A percentile compares a stretch with the other conserved stretches of the same genome.
Conservation (phyloP, 768 basidiomycete species). For the Panus rudis region DNA sequence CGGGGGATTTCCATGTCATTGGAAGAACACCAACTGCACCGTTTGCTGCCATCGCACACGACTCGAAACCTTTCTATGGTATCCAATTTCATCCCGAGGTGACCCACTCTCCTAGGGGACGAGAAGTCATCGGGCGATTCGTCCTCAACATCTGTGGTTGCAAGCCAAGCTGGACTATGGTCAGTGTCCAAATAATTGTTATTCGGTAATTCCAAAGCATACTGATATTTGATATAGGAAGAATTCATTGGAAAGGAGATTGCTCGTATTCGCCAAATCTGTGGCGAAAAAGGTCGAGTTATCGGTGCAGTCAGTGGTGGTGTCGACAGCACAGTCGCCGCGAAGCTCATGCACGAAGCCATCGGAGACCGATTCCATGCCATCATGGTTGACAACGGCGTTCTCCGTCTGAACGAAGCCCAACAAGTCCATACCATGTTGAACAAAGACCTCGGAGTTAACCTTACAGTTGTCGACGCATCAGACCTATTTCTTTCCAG, state of each 20-base stretch:
- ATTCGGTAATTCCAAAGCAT: not conserved
- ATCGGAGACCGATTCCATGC: conserved; percentile 99
- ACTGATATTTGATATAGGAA: conserved; percentile 44
- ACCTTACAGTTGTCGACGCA: conserved; percentile 92
- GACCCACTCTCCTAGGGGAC: conserved; percentile 86
- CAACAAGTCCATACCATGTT: conserved; percentile 90
- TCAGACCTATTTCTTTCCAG: conserved; percentile 88
- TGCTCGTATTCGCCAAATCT: conserved; percentile 85
- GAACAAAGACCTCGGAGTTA: conserved; percentile 88
- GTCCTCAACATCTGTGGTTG: conserved; percentile 82
- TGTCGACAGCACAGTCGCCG: conserved; percentile 96
- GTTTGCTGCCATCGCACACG: conserved; percentile 88
- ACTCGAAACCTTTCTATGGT: conserved; percentile 84
- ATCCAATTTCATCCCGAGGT: conserved; percentile 99
- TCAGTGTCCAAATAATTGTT: conserved; percentile 18
- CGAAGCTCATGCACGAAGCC: conserved; percentile 99
- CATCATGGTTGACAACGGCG: conserved; percentile 99
- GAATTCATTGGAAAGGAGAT: conserved; percentile 98
- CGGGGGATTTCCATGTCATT: conserved; percentile 80
- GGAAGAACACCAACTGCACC: conserved; percentile 84
- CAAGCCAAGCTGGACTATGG: conserved; percentile 89
- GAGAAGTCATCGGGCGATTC: conserved; percentile 83
- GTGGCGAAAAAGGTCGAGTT: conserved; percentile 89
- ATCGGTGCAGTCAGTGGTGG: conserved; percentile 98
- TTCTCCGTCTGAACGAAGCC: conserved; percentile 87